A percentile compares a stretch with the other conserved stretches of the same genome.
These are phyloP conservation scores for Coemansia sp. DNA, from an alignment of 192 early-diverging fungal genomes.

Conservation along the genomic window DNA sequence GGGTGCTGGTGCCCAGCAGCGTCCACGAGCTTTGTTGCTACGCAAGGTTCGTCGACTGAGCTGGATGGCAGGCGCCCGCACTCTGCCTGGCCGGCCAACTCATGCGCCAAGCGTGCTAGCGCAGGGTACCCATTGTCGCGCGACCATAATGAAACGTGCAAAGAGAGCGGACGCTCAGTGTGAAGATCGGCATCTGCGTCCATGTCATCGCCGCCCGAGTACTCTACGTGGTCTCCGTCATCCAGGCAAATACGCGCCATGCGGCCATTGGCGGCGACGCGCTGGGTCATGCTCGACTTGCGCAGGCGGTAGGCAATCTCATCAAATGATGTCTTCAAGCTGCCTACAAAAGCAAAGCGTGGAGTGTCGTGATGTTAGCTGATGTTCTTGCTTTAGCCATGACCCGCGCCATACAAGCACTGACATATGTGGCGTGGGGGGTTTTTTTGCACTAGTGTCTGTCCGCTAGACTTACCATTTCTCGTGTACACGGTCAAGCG, in stretches of 20 bases:
- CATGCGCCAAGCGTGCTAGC: constrained; percentile 22
- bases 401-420: neutral
- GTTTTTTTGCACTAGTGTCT: neutral
- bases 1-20: constrained; percentile 32
- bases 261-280: constrained; percentile 27
- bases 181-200: neutral
- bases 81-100: constrained; percentile 22
- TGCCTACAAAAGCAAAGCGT: constrained; percentile 4
- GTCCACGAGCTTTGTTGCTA: constrained; percentile 23
- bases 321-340: constrained; percentile 21
- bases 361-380: neutral
- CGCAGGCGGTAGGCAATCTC: constrained; percentile 34
- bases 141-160: constrained; percentile 46
- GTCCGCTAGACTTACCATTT: constrained; percentile 23
- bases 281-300: constrained; percentile 42
- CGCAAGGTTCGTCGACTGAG: constrained; percentile 22
- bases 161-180: constrained; percentile 2
- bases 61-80: constrained; percentile 15
- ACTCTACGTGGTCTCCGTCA: constrained; percentile 1
- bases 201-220: constrained; percentile 8
- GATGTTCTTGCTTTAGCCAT: neutral
- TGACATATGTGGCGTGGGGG: neutral
- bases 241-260: constrained; percentile 35
- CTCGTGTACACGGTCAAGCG: constrained; percentile 45
- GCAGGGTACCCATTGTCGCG: constrained; percentile 43